These are phyloP conservation scores for Pseudogymnoascus destructans DNA, from an alignment of 2,329 filamentous ascomycete genomes.

Conservation along the genomic window DNA sequence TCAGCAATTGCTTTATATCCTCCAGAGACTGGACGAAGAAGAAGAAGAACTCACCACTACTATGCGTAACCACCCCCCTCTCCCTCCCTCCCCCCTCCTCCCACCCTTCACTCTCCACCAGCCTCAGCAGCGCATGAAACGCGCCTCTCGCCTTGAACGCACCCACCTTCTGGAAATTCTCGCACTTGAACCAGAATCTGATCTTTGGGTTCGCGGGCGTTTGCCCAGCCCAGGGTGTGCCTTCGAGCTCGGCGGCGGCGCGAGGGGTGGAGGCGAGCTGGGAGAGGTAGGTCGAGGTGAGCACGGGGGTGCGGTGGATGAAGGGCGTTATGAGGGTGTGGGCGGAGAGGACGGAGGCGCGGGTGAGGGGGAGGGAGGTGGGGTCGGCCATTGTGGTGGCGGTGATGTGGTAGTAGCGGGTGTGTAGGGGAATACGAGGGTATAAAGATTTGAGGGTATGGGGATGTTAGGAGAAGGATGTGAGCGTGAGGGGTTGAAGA, in stretches of 20 bases:
- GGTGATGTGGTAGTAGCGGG: not conserved
- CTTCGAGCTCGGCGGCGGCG: constrained; percentile 36
- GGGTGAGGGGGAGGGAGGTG: constrained; percentile 52
- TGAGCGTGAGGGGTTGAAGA: not conserved
- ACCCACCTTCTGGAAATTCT: constrained; percentile 81
- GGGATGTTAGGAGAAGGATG: not conserved
- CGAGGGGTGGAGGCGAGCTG: constrained; percentile 61
- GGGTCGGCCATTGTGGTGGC: constrained; percentile 37
- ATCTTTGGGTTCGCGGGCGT: constrained; percentile 51
- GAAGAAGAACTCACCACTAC: constrained; percentile 49
- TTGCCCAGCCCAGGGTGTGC: constrained; percentile 44
- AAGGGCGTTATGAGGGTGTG: constrained; percentile 59
- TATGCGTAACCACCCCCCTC: constrained; percentile 78
- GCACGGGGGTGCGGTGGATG: constrained; percentile 72
- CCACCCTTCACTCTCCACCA: constrained; percentile 50
- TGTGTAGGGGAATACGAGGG: not conserved
- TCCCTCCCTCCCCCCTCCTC: constrained; percentile 44
- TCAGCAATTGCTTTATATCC: not conserved
- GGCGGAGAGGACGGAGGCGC: constrained; percentile 57
- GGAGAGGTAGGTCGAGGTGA: constrained; percentile 66
- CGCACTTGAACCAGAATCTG: constrained; percentile 84
- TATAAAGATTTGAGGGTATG: not conserved
- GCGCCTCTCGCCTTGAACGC: constrained; percentile 89
- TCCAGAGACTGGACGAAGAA: not conserved
- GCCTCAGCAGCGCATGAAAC: constrained; percentile 66